These are phyloP conservation scores for Phialemoniopsis sp. DNA, from an alignment of 2,329 filamentous ascomycete genomes.

Conservation along the genomic window DNA sequence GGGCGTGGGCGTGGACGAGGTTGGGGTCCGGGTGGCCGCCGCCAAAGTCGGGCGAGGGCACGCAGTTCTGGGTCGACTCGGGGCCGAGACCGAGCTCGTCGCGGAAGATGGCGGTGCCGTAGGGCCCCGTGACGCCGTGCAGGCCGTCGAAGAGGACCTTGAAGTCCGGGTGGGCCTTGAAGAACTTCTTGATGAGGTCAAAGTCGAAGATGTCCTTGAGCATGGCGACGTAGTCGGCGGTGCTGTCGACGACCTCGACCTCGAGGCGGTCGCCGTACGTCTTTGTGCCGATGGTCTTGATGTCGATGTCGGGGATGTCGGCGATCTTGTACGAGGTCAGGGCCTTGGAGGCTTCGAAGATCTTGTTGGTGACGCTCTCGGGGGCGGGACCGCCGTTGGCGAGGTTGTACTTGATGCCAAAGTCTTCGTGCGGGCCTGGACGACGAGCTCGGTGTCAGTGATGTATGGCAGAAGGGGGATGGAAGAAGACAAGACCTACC, in stretches of 20 bases:
- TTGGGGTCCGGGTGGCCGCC: conserved; percentile 98
- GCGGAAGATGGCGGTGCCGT: conserved; percentile 92
- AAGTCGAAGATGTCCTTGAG: conserved; percentile 99
- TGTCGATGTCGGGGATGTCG: conserved; percentile 82
- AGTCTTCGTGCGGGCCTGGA: conserved; percentile 84
- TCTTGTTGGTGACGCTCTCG: conserved; percentile 96
- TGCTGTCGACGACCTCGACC: conserved; percentile 93
- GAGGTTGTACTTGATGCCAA: conserved; percentile 99
- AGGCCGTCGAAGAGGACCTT: conserved; percentile 96
- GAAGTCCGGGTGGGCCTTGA: conserved; percentile 82
- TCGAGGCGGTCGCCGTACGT: conserved; percentile 76
- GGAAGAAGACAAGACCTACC: conserved; percentile 49
- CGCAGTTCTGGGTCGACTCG: conserved; percentile 78
- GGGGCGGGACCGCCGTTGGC: conserved; percentile 93
- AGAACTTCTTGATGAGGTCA: conserved; percentile 90
- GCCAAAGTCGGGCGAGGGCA: conserved; percentile 90
- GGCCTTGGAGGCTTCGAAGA: conserved; percentile 86
- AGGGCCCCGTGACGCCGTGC: conserved; percentile 90
- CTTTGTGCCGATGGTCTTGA: conserved; percentile 75
- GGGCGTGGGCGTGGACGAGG: conserved; percentile 90
- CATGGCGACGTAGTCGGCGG: conserved; percentile 87
- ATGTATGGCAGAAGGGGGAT: not conserved
- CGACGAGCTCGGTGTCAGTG: too few species aligned
- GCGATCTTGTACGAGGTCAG: conserved; percentile 90
- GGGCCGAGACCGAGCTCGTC: conserved; percentile 81